Base-by-base conservation (phyloP, 2,329 filamentous ascomycete species). In the Diaporthe citrichinensis region DNA sequence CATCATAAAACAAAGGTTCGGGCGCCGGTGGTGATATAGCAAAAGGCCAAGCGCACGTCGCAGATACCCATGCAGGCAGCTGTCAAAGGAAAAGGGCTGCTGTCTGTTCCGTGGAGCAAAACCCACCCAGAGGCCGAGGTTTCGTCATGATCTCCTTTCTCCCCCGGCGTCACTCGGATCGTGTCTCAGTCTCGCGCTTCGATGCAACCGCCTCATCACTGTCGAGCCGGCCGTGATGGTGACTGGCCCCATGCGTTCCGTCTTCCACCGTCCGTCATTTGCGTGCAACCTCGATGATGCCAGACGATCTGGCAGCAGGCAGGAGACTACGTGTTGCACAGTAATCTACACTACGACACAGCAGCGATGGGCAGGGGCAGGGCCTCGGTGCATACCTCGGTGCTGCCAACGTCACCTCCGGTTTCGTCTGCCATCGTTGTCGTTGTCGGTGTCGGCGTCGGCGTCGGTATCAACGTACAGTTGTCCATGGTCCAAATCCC, bases 161-260 rank as follows among this genome's bases (percentile, higher is more conserved):
- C 44, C 61, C 41, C 25, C n/a, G 25, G 10, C 8, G 44, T 15
- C n/a, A 31, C 53, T 55, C 25, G 53, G 53, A 55, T 55, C 53
- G 53, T 55, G 53, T 55, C 53, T 51, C 44, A 36, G 61, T 67
- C 61, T 67, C 61, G 28, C 44, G 20, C 61, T 34, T 36, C 39
- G 20, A 53, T 65, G 59, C 59, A 46, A 65, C 59, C 59, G 41
- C 59, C 23, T 65, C 59, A 46, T 12, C 12, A 44, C 9, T 15
- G n/a, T 44, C 14, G 25, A 44, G 39, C 59, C n/a, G n/a, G n/a
- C n/a, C n/a, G n/a, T n/a, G n/a, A n/a, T n/a, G n/a, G n/a, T n/a
- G n/a, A n/a, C n/a, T n/a, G n/a, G n/a, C n/a, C n/a, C n/a, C n/a
- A n/a, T n/a, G n/a, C n/a, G n/a, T n/a, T n/a, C n/a, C n/a, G n/a